phyloP scores from a whole-genome alignment of 2,329 filamentous ascomycete species.

The Botryotinia calthae region DNA sequence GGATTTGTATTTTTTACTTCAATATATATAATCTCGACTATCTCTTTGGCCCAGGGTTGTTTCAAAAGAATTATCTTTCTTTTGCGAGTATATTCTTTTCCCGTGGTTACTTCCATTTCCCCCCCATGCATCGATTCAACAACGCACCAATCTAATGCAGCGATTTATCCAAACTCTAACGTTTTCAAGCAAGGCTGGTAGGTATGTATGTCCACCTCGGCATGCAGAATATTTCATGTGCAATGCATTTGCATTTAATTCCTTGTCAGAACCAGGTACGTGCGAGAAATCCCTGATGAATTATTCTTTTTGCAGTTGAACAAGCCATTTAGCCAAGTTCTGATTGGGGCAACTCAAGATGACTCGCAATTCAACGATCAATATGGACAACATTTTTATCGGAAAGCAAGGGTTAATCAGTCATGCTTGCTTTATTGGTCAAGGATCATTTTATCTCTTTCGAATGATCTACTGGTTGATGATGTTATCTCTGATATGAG shows the following conservation, averaged over 20 bases:
- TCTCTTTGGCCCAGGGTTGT: background rate
- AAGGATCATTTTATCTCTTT: background rate
- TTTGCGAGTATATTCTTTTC: background rate
- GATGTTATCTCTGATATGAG: background rate
- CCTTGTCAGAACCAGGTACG: background rate
- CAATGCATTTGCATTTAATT: background rate
- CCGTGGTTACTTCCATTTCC: background rate
- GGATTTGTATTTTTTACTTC: background rate
- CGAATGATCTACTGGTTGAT: background rate
- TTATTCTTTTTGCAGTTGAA: background rate
- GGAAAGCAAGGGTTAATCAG: background rate
- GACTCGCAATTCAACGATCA: background rate
- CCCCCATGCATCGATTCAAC: background rate
- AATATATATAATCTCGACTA: background rate
- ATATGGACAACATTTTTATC: background rate
- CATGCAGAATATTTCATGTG: constrained; percentile 3
- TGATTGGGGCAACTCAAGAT: background rate
- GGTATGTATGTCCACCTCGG: background rate
- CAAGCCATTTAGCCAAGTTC: background rate
- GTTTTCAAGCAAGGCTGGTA: constrained; percentile 3
- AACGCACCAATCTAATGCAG: background rate
- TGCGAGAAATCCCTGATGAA: background rate
- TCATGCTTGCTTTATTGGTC: background rate
- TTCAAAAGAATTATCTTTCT: background rate
- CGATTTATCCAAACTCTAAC: background rate